These are phyloP conservation scores for Pseudoneurospora amorphoporcata DNA, from an alignment of 495 filamentous ascomycete species.

Conservation along the genomic window DNA sequence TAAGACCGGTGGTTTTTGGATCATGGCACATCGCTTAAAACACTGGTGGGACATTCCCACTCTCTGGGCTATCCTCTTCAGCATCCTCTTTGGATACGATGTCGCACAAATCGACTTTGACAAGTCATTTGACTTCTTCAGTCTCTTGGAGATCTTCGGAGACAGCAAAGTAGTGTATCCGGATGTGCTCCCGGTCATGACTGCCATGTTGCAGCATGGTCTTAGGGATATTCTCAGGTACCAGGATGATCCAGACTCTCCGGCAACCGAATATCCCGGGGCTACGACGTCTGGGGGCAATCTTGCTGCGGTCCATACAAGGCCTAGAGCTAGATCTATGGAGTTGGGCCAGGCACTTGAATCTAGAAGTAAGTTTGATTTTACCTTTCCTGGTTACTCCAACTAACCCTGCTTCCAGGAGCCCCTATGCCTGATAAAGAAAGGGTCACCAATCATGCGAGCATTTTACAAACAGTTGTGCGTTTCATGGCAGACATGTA, in stretches of 20 bases:
- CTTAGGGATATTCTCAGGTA: slow-evolving; percentile 55
- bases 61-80: slow-evolving; percentile 84
- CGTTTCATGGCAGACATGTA: slow-evolving; percentile 74
- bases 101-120: slow-evolving; percentile 65
- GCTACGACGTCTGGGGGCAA: slow-evolving; percentile 7
- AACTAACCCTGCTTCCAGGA: slow-evolving; percentile 14
- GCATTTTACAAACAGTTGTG: slow-evolving; percentile 59
- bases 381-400: background rate
- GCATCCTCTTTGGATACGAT: slow-evolving; percentile 77
- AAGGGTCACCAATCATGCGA: slow-evolving; percentile 38
- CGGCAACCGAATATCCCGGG: slow-evolving; percentile 19
- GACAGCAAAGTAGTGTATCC: slow-evolving; percentile 59
- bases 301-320: slow-evolving; percentile 17
- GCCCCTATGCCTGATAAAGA: slow-evolving; percentile 33
- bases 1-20: slow-evolving; percentile 75
- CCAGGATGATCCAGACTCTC: slow-evolving; percentile 48
- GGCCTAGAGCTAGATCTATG: slow-evolving; percentile 37
- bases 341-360: slow-evolving; percentile 40
- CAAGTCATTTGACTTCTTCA: slow-evolving; percentile 60
- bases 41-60: slow-evolving; percentile 81
- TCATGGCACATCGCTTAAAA: slow-evolving; percentile 71
- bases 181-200: slow-evolving; percentile 70
- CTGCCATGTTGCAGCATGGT: slow-evolving; percentile 79
- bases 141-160: slow-evolving; percentile 61
- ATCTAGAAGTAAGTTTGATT: slow-evolving; percentile 33